These are phyloP conservation scores for Sphagnum tenellum DNA, from an alignment of 225 moss, liverwort and hornwort genomes.

Conservation along the genomic window DNA sequence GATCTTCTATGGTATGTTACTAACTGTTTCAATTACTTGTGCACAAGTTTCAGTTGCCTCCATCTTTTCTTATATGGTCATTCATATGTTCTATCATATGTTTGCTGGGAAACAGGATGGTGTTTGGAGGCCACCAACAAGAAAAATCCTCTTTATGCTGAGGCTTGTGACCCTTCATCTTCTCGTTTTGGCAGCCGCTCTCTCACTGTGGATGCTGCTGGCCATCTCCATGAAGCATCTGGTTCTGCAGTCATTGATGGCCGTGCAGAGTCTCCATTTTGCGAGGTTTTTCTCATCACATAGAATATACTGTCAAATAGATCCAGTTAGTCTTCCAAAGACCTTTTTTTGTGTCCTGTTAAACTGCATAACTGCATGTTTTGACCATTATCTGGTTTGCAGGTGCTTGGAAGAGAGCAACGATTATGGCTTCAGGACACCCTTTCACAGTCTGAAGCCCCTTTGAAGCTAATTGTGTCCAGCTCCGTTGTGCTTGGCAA, in stretches of 20 bases:
- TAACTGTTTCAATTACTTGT: too few species aligned
- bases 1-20: conserved; percentile 31
- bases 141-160: conserved; percentile 16
- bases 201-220: conserved; percentile 17
- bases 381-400: background rate
- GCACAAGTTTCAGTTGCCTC: too few species aligned
- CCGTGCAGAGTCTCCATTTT: conserved; percentile 29
- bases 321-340: too few species aligned
- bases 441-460: conserved; percentile 20
- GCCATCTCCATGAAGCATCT: conserved; percentile 27
- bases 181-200: conserved; percentile 35
- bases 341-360: too few species aligned
- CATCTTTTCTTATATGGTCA: too few species aligned
- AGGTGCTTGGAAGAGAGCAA: conserved; percentile 44
- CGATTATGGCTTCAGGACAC: conserved; percentile 37
- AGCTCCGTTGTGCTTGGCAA: conserved; percentile 45
- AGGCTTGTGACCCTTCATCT: conserved; percentile 35
- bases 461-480: conserved; percentile 31
- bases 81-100: background rate
- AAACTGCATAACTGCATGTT: background rate
- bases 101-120: conserved; percentile 32
- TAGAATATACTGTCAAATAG: too few species aligned
- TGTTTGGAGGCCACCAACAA: conserved; percentile 28
- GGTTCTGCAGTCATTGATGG: conserved; percentile 27
- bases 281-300: conserved; percentile 19